These are phyloP conservation scores for Strobilomyces dryophilus DNA, from an alignment of 768 basidiomycete genomes.

Conservation along the genomic window DNA sequence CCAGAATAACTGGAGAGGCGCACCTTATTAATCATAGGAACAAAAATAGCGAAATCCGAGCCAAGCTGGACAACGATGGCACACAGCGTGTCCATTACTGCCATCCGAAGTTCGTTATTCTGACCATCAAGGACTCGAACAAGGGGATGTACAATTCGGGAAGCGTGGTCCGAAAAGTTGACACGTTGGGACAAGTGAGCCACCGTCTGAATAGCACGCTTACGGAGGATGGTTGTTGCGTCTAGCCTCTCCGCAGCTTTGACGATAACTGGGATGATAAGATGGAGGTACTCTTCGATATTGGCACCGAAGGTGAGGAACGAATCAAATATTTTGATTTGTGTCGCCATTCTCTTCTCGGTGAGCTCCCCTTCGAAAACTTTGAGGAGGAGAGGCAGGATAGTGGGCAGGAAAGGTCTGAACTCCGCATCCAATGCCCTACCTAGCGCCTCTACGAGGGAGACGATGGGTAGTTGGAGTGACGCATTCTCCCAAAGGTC, in stretches of 20 bases:
- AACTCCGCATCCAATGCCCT: conserved; percentile 96
- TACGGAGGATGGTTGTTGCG: conserved; percentile 68
- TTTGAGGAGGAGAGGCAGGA: conserved; percentile 84
- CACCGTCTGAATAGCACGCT: conserved; percentile 87
- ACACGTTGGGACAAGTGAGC: conserved; percentile 87
- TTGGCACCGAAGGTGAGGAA: conserved; percentile 94
- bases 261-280: conserved; percentile 93
- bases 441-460: conserved; percentile 88
- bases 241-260: conserved; percentile 84
- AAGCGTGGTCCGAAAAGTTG: conserved; percentile 97
- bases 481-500: conserved; percentile 87
- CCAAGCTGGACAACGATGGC: conserved; percentile 91
- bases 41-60: conserved; percentile 95
- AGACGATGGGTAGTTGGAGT: conserved; percentile 88
- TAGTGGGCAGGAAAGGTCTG: conserved; percentile 89
- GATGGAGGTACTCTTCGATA: conserved; percentile 96
- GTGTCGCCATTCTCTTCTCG: conserved; percentile 72
- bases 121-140: conserved; percentile 76
- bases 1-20: not conserved
- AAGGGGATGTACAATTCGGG: conserved; percentile 93
- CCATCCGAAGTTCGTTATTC: conserved; percentile 75
- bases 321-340: conserved; percentile 91
- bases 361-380: conserved; percentile 86
- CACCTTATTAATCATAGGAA: conserved; percentile 96
- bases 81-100: conserved; percentile 91